Base-by-base conservation (phyloP, 2,329 filamentous ascomycete genomes). In the Exophiala oligosperma region DNA sequence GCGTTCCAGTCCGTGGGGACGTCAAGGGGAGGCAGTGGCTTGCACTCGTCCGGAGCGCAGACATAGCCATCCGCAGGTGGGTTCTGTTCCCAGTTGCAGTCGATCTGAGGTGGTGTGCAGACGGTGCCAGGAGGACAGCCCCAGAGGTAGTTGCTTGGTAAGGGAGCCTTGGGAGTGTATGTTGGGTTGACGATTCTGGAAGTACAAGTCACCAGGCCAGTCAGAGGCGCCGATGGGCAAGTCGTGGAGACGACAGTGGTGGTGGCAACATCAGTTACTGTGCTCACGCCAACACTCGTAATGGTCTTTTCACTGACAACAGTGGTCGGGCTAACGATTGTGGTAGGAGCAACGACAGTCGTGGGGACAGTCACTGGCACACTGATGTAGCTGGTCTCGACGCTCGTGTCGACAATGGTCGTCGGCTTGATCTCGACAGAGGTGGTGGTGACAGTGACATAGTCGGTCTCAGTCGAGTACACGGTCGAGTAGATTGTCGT, bases 71-170 rank as follows among this genome's bases (percentile, higher is more conserved):
- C 61, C 1, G 70, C 68, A 5, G 77, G 77, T 11, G 73, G 73
- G 35, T 74, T 73, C 4, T 70, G 67, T 60, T 72, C 76, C 37
- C 78, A 63, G 40, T 72, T 73, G 59, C 77, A 79, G 24, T 66
- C 61, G 1, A 67, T 68, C 50, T 72, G 73, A 11, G 69, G 68
- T 8, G 76, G 75, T 38, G 68, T 71, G 52, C 77, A 79, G 24
- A 79, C 65, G 23, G 66, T 74, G 9, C 74, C 76, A 17, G 77
- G 76, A 35, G 72, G 68, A 50, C 77, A 79, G 43, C 77, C 77
- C 73, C 74, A 77, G 2, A 72, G 70, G 29, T 75, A 74, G 49
- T 72, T 64, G 2, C 60, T 61, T 32, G 71, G 71, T 8, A 71
- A 54, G 4, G 68, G 55, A 21, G 53, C 57, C 1, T 64, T 43